Base-by-base conservation (phyloP, 139 green algal genomes). In the Klebsormidium nitens region DNA sequence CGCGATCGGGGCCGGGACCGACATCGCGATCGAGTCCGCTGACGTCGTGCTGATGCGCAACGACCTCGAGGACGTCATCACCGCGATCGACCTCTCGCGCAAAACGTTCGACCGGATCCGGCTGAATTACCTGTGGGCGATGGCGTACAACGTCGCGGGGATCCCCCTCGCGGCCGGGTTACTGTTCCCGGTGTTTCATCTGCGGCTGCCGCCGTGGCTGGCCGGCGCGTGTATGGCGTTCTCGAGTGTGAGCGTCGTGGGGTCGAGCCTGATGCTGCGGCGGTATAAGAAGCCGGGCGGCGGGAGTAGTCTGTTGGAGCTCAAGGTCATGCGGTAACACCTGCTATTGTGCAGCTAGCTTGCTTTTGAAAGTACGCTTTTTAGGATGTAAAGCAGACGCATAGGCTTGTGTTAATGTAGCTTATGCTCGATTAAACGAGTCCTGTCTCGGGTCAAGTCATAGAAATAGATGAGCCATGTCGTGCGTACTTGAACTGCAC, bases 1-100 rank as follows among this genome's bases (percentile, higher is more conserved):
- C 39, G 93, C 93, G 0, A 87, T 98, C 11, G 93, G 90, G 40
- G 72, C 68, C 35, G 90, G 88, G 19, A 89, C 88, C 5, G 89
- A 95, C 76, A 82, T 95, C 4, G 89, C 90, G 0, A 75, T 83
- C 29, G 70, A 85, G 67, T 90, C 93, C 2, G 93, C 93, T 0
- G 86, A 95, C 64, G 93, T 90, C 64, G 92, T 98, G 35, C 84
- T 98, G 19, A 95, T 98, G 91, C 80, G 88, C 19, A 76, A 76
- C 48, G 82, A 95, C 72, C 69, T 98, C 48, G 86, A 94, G 66
- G 88, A 92, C 63, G 88, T 99, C 26, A 78, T 97, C 5, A 80
- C 82, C 0, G 91, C 91, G 0, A 78, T 98, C 26, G 90, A 97
- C 72, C 67, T 98, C 0, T 91, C 89, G 0, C 75, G 84, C 1